Evolutionary conservation across 2,329 filamentous ascomycete genomes (phyloP).

Genomic region (Juglanconis oblonga): DNA sequence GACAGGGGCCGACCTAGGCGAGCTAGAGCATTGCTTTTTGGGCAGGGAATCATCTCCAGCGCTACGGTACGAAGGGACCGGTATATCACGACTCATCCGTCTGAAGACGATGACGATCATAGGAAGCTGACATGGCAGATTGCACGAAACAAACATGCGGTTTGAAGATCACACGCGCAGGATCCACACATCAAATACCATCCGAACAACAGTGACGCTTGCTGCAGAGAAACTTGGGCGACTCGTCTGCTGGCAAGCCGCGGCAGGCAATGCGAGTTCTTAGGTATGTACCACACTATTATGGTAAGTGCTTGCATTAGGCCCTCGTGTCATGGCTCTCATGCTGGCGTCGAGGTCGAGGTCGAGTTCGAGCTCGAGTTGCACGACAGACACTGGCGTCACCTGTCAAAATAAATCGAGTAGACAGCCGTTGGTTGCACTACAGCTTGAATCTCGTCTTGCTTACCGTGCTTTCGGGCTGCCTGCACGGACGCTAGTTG

Average conservation of each 20-base stretch:
- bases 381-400: not conserved
- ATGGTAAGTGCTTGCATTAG: not conserved
- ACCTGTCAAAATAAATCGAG: not conserved
- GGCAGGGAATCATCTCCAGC: too few relatives aligned
- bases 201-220: not conserved
- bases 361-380: not conserved
- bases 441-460: not conserved
- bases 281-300: too few relatives aligned
- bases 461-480: not conserved
- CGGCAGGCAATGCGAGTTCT: too few relatives aligned
- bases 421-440: not conserved
- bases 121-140: not conserved
- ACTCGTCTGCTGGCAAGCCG: not conserved
- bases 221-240: not conserved
- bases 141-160: not conserved
- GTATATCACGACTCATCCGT: too few relatives aligned
- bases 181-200: not conserved
- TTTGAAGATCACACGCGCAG: not conserved
- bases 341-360: not conserved
- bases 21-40: too few relatives aligned
- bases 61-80: too few relatives aligned
- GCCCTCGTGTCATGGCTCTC: not conserved
- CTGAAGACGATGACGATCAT: too few relatives aligned
- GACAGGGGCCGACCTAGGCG: too few relatives aligned
- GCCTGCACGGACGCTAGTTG: slow-evolving; percentile 2